Base-by-base conservation (phyloP, 2,329 filamentous ascomycete species). In the Apiospora pterosperma region DNA sequence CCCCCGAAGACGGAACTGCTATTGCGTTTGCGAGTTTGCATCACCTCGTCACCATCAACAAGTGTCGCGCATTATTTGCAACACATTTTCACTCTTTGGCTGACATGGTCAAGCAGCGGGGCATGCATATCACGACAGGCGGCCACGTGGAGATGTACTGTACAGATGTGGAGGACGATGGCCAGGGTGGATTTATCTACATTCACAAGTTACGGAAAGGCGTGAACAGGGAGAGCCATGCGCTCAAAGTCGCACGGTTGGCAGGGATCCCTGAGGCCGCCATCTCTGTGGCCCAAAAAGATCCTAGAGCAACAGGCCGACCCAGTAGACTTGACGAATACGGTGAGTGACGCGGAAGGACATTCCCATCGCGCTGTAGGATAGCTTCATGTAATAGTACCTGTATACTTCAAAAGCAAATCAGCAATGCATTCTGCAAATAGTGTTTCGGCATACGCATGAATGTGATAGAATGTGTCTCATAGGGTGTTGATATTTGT, bases 11-110 rank as follows among this genome's bases (percentile, higher is more conserved):
- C 75, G 96, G 96, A 2, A 86, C 90, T 2, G 96, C 96, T 0
- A 91, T 99, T 1, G 93, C 93, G 0, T 98, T 91, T 76, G 96
- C 95, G 1, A 93, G 90, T 72, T 81, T 99, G 61, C 87, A 95
- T 73, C 93, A 98, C 76, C 81, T 99, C 19, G 90, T 92, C 70
- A 84, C 88, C 60, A 81, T 91, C 25, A 97, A 96, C 75, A 83
- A 84, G 74, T 93, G 91, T 74, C 87, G 96, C 16, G 89, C 91
- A 0, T 82, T 99, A 48, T 99, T 99, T 76, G 96, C 96, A 1
- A 98, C 96, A 19, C 96, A 99, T 77, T 99, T 98, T 73, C 95
- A 99, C 76, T 82, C 79, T 4, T 81, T 99, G 6, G 90, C 91
- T 2, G 93, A 97, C 73, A 86, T 96, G 81, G 92, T 91, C 0